These are phyloP conservation scores for Exophiala sp. DNA, from an alignment of 2,329 filamentous ascomycete species.

Conservation along the genomic window DNA sequence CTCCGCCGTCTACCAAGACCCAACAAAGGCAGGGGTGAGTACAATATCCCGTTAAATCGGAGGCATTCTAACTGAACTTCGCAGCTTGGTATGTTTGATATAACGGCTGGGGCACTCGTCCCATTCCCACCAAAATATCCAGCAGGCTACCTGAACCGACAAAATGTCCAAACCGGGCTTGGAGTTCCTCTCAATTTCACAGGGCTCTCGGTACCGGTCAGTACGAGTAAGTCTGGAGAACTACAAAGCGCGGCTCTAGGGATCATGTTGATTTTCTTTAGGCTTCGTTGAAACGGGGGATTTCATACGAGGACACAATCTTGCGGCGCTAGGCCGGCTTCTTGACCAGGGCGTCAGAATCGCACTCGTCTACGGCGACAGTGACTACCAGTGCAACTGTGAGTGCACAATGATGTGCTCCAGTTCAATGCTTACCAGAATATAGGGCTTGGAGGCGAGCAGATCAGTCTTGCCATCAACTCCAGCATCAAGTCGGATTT, in stretches of 20 bases:
- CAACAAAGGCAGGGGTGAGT: conserved; percentile 33
- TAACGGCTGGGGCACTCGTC: conserved; percentile 43
- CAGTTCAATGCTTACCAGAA: not conserved
- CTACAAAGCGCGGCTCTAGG: too few relatives aligned
- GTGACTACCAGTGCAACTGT: conserved; percentile 54
- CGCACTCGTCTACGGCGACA: conserved; percentile 51
- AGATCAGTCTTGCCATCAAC: conserved; percentile 48
- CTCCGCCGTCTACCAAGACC: conserved; percentile 37
- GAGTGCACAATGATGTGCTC: not conserved
- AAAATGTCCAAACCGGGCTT: conserved; percentile 55
- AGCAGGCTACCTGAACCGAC: conserved; percentile 54
- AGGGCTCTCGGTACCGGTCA: conserved; percentile 43
- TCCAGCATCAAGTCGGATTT: conserved; percentile 46
- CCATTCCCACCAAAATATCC: conserved; percentile 46
- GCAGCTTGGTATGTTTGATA: conserved; percentile 48
- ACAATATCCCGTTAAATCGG: too few relatives aligned
- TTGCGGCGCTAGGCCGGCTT: conserved; percentile 42
- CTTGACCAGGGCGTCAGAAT: conserved; percentile 53
- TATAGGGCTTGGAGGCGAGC: conserved; percentile 53
- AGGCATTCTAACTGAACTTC: too few relatives aligned
- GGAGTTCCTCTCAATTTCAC: conserved; percentile 62
- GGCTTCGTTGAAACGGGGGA: conserved; percentile 40
- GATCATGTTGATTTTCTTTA: conserved; percentile 44
- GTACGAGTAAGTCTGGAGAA: conserved; percentile 33
- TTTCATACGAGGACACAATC: conserved; percentile 33